Conservation (phyloP, 805 yeast genomes). For the Lipomyces sp. region DNA sequence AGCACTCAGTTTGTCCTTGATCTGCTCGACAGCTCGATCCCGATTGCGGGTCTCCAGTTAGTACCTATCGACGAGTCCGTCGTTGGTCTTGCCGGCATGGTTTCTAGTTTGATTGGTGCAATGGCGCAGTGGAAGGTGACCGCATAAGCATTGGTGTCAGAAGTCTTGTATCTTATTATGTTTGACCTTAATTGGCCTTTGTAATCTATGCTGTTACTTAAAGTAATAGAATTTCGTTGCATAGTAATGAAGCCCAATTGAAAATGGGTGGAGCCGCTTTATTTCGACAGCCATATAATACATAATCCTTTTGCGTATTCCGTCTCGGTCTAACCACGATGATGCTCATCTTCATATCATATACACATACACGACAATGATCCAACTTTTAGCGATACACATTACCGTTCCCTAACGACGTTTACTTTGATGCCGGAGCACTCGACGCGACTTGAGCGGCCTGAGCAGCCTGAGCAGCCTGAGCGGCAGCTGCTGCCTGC, state of each 20-base stretch:
- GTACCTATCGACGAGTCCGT: slow-evolving; percentile 74
- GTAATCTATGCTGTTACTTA: neutral
- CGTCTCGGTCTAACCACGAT: slow-evolving; percentile 2
- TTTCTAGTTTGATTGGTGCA: slow-evolving; percentile 79
- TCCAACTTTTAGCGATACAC: neutral
- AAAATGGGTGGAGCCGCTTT: neutral
- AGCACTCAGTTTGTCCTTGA: slow-evolving; percentile 76
- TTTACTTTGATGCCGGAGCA: neutral
- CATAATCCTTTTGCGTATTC: neutral
- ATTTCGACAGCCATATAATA: neutral
- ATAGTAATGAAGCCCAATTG: neutral
- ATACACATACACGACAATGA: neutral
- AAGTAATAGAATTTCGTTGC: neutral
- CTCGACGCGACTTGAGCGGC: slow-evolving; percentile 6
- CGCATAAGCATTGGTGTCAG: slow-evolving; percentile 11
- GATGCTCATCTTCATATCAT: neutral
- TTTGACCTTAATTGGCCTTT: neutral
- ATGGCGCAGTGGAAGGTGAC: slow-evolving; percentile 38
- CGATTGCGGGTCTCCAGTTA: slow-evolving; percentile 66
- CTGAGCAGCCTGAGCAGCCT: slow-evolving; percentile 7
- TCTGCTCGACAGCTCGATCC: slow-evolving; percentile 72
- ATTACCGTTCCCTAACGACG: neutral
- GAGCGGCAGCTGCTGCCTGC: slow-evolving; percentile 9
- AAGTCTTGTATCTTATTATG: neutral
- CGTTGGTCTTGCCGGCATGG: slow-evolving; percentile 81